Percentiles rank a stretch among this genome's conserved stretches.
phyloP scores from a whole-genome alignment of 176 grass and related monocot genomes.

The Zoysia japonica region DNA sequence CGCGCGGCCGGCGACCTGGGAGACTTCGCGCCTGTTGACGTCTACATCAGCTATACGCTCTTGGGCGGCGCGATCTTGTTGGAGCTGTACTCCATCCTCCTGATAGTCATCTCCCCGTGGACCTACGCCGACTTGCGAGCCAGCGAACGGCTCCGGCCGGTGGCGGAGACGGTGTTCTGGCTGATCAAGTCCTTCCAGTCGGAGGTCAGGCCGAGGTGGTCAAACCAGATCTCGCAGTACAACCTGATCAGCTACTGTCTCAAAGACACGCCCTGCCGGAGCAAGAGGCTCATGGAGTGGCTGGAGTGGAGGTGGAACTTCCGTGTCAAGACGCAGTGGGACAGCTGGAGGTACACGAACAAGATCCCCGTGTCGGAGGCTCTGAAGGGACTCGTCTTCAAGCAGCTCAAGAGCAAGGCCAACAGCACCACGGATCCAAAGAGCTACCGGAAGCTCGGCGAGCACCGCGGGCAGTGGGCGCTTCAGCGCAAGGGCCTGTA shows the following conservation, averaged over 20 bases:
- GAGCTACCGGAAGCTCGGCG: constrained; percentile 28
- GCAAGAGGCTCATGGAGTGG: background rate
- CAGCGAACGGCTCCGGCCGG: background rate
- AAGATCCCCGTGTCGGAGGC: background rate
- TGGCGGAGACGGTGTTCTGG: background rate
- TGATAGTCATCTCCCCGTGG: constrained; percentile 21
- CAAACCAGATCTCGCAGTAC: constrained; percentile 24
- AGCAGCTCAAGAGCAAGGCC: constrained; percentile 23
- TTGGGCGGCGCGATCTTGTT: background rate
- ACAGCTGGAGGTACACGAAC: constrained; percentile 30
- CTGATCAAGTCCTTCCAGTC: constrained; percentile 9
- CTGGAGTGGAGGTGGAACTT: constrained; percentile 18
- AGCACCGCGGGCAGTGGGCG: constrained; percentile 20
- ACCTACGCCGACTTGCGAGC: background rate
- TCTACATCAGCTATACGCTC: constrained; percentile 7
- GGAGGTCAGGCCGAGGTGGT: constrained; percentile 29
- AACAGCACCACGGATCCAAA: background rate
- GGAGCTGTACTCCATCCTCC: constrained; percentile 3
- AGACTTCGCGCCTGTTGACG: background rate
- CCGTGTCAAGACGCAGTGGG: constrained; percentile 33
- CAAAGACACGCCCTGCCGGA: background rate
- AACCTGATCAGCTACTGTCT: constrained; percentile 30
- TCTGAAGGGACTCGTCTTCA: constrained; percentile 13
- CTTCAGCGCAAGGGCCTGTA: constrained; percentile 16
- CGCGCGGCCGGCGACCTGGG: background rate